Evolutionary conservation across 163 green algal species (phyloP), one percentile per base, ranked within the genome.

Genomic region (Coccomyxa subellipsoidea): DNA sequence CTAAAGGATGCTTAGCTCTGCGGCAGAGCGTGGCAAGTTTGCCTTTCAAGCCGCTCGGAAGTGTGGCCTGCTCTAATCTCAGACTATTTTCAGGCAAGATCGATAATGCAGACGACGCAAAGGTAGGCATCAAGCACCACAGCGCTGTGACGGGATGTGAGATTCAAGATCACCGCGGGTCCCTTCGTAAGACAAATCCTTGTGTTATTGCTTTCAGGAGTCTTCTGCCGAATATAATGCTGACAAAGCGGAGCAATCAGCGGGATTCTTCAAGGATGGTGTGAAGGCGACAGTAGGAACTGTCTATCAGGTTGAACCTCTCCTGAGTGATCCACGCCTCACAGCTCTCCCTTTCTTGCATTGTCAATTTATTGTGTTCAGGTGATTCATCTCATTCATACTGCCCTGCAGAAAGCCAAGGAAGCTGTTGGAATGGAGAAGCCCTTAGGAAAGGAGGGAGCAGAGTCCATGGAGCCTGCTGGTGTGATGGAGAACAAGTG

Each of bases 401-500:
- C 12, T 12, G 47, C 47, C 12, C 47, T 66, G 47, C 66, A 73
- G 66, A 73, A 73, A 73, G 66, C n/a, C 29, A 73, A 73, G 66
- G 29, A 73, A 34, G 66, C 66, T n/a, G 27, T 73, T 32, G 66
- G 66, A 36, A 8, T 73, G n/a, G 66, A 73, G 66, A 73, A 73
- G 66, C 66, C 66, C 1, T 36, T 73, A 23, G 66, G 66, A 23
- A 73, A 73, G 7, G 66, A 73, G n/a, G 66, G 66, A 73, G 27
- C 66, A 34, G n/a, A n/a, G 66, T 32, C 29, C 1, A 73, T 73
- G 66, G 66, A 73, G 66, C 66, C 66, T 23, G 66, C 66, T 3
- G 66, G 66, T 12, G 66, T 73, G 8, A 73, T 73, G 66, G 66
- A 73, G n/a, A 73, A 73, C 66, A 27, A 73, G 66, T 73, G 66